Evolutionary conservation across 2,329 filamentous ascomycete species (phyloP).

Genomic region (Epicoccum nigrum): DNA sequence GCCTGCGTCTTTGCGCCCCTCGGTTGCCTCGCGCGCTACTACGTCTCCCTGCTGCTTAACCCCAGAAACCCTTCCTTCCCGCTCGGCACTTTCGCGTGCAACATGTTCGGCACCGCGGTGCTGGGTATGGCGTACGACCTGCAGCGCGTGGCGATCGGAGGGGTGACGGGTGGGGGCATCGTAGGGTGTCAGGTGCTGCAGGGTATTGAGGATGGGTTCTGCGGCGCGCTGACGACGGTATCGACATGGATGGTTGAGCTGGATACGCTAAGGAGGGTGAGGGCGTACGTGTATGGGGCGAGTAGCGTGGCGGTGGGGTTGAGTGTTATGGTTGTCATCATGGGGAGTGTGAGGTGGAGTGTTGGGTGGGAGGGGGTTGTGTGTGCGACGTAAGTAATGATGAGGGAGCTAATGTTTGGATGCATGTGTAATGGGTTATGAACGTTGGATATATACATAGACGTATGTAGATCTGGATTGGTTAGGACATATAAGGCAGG

Average conservation of each 20-base stretch:
- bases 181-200: constrained; percentile 55
- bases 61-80: constrained; percentile 71
- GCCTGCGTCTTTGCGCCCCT: constrained; percentile 81
- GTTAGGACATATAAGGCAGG: no score
- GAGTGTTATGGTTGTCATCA: constrained; percentile 68
- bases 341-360: constrained; percentile 78
- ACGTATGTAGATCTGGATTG: no score
- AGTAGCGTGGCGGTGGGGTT: constrained; percentile 66
- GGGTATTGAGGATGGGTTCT: constrained; percentile 57
- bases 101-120: constrained; percentile 76
- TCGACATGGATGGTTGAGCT: constrained; percentile 57
- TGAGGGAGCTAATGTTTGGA: background rate
- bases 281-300: constrained; percentile 72
- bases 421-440: no score
- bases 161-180: constrained; percentile 47
- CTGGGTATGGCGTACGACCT: constrained; percentile 80
- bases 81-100: constrained; percentile 83
- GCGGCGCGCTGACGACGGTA: constrained; percentile 56
- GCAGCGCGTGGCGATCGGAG: constrained; percentile 64
- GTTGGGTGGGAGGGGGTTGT: constrained; percentile 48
- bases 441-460: no score
- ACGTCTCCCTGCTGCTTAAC: constrained; percentile 74
- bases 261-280: constrained; percentile 47
- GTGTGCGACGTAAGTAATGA: constrained; percentile 33
- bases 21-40: constrained; percentile 78